phyloP scores from a whole-genome alignment of 108 stramenopile genomes.

The Nannochloropsis gaditana region DNA sequence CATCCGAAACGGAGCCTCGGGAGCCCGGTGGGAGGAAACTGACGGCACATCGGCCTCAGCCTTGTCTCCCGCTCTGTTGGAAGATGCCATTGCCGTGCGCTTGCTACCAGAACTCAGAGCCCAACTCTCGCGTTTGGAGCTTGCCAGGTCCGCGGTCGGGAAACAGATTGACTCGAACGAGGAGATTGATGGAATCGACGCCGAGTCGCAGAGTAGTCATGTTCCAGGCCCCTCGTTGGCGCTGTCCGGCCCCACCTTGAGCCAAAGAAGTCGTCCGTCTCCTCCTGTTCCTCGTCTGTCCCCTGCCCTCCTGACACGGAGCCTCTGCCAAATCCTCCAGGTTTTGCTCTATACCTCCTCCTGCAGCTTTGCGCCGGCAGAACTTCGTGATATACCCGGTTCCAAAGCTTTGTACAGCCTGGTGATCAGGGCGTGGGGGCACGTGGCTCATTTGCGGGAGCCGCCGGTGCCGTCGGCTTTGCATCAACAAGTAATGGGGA shows the following conservation, averaged over 20 bases:
- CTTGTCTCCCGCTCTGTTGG: background rate
- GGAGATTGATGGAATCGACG: background rate
- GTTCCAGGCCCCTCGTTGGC: background rate
- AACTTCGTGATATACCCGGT: background rate
- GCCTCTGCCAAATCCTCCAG: slow-evolving; percentile 8
- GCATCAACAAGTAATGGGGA: slow-evolving; percentile 2
- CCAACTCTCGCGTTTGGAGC: background rate
- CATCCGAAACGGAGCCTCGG: background rate
- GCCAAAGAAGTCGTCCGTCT: background rate
- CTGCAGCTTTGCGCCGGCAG: background rate
- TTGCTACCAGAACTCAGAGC: background rate
- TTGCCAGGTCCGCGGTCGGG: background rate
- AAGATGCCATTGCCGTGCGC: background rate
- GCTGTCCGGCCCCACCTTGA: background rate
- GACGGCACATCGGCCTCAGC: background rate
- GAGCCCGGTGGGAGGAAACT: background rate
- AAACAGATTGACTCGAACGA: background rate
- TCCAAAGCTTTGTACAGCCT: background rate
- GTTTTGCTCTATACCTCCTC: slow-evolving; percentile 1
- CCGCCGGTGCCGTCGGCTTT: background rate
- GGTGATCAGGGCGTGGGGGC: background rate
- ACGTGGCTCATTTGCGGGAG: background rate
- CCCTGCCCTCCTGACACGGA: background rate
- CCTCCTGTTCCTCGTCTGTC: background rate
- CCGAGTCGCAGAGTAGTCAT: background rate